Conservation (phyloP, 2,329 filamentous ascomycete genomes). For the Hirsutella thompsonii region DNA sequence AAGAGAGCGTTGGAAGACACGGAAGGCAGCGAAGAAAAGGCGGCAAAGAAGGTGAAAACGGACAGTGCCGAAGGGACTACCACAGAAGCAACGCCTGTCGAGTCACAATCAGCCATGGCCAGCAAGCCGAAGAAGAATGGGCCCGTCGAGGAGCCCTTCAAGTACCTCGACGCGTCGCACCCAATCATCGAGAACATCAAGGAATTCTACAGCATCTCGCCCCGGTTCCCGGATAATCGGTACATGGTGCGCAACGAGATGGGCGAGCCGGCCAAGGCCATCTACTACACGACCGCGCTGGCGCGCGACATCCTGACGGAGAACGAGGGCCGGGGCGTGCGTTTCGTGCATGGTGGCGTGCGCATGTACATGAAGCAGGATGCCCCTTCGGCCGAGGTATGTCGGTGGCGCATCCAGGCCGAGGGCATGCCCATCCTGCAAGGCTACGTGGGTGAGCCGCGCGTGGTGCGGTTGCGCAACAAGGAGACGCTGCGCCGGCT, state of each 20-base stretch:
- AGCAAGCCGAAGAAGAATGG: slow-evolving; percentile 30
- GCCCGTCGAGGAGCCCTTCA: slow-evolving; percentile 82
- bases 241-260: slow-evolving; percentile 94
- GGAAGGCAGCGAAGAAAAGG: slow-evolving; percentile 22
- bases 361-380: slow-evolving; percentile 99
- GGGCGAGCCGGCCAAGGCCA: slow-evolving; percentile 80
- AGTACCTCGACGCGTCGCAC: slow-evolving; percentile 67
- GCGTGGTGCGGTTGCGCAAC: slow-evolving; percentile 62
- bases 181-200: slow-evolving; percentile 66
- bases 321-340: slow-evolving; percentile 85
- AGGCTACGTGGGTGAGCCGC: slow-evolving; percentile 70
- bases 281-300: slow-evolving; percentile 87
- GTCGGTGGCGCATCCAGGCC: slow-evolving; percentile 88
- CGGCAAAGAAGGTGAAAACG: slow-evolving; percentile 36
- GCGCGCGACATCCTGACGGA: slow-evolving; percentile 72
- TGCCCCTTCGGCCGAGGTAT: slow-evolving; percentile 72
- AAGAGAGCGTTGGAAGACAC: slow-evolving; percentile 21
- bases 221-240: slow-evolving; percentile 75
- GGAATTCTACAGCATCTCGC: slow-evolving; percentile 71
- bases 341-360: slow-evolving; percentile 92
- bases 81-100: slow-evolving; percentile 1
- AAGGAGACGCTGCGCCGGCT: slow-evolving; percentile 71
- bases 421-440: slow-evolving; percentile 88
- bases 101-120: slow-evolving; percentile 9
- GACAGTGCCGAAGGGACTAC: slow-evolving; percentile 12